These are phyloP conservation scores for Colletotrichum chlorophyti DNA, from an alignment of 2,329 filamentous ascomycete genomes.

Conservation along the genomic window DNA sequence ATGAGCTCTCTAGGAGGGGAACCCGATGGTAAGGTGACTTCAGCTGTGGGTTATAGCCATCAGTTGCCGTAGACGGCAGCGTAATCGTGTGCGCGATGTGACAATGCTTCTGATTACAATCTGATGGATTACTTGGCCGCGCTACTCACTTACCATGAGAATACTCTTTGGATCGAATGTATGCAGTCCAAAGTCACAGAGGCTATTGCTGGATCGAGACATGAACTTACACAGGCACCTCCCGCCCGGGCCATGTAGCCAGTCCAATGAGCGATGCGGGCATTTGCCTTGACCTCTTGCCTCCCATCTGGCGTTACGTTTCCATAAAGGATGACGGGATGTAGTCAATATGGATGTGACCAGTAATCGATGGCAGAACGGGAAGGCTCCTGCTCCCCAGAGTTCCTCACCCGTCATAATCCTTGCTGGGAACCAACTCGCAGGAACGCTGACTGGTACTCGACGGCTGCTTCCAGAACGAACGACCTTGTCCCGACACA, in stretches of 20 bases:
- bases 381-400: too few relatives aligned
- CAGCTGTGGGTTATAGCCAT: constrained; percentile 12
- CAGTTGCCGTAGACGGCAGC: constrained; percentile 8
- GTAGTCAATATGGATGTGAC: too few relatives aligned
- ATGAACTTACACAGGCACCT: not conserved
- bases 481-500: not conserved
- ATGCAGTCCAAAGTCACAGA: too few relatives aligned
- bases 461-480: not conserved
- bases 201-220: not conserved
- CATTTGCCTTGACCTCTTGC: constrained; percentile 5
- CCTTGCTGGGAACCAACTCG: too few relatives aligned
- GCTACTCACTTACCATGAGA: too few relatives aligned
- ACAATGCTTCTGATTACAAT: constrained; percentile 7
- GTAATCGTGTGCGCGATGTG: not conserved
- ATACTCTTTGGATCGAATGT: too few relatives aligned
- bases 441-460: too few relatives aligned
- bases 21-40: constrained; percentile 2
- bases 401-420: too few relatives aligned
- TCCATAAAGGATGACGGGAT: too few relatives aligned
- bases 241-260: not conserved
- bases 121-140: too few relatives aligned
- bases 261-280: too few relatives aligned
- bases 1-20: not conserved
- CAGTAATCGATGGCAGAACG: not conserved
- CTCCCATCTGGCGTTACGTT: not conserved